A percentile compares a stretch with the other conserved stretches of the same genome.
These are phyloP conservation scores for Gossypium arboreum DNA, from an alignment of 345 rosid species.

Conservation along the genomic window DNA sequence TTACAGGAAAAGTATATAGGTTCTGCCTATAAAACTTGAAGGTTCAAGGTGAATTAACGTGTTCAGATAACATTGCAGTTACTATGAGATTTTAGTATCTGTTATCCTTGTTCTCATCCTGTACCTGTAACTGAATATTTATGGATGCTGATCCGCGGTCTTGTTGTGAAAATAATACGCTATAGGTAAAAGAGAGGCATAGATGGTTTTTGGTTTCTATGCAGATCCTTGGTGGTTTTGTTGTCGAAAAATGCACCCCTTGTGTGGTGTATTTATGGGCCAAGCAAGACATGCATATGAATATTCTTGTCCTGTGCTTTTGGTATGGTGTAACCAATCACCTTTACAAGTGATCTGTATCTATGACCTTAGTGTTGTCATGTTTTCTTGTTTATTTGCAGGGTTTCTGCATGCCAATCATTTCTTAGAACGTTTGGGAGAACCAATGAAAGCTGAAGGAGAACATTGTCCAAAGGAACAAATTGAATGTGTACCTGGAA, in stretches of 20 bases:
- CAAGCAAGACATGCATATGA: not conserved
- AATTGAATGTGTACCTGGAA: constrained; percentile 22
- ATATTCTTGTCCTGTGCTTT: not conserved
- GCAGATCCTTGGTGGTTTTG: not conserved
- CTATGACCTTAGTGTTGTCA: not conserved
- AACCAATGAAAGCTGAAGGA: constrained; percentile 19
- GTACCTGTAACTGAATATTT: not conserved
- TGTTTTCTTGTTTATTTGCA: not conserved
- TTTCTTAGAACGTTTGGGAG: constrained; percentile 24
- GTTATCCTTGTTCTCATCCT: not conserved
- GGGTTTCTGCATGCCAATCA: constrained; percentile 10
- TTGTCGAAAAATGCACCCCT: not conserved
- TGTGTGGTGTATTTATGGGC: not conserved
- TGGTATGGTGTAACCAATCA: not conserved
- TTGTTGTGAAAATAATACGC: not conserved
- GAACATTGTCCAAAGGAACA: constrained; percentile 27
- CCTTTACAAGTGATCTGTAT: not conserved
- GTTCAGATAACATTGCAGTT: not conserved
- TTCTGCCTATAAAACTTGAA: no score
- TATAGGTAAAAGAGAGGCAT: not conserved
- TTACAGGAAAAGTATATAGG: no score
- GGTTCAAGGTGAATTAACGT: no score
- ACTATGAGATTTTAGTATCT: not conserved
- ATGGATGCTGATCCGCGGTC: not conserved
- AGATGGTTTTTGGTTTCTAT: not conserved